Evolutionary conservation across 352 stramenopile genomes (phyloP).

Genomic region (Pythium brachiatum): DNA sequence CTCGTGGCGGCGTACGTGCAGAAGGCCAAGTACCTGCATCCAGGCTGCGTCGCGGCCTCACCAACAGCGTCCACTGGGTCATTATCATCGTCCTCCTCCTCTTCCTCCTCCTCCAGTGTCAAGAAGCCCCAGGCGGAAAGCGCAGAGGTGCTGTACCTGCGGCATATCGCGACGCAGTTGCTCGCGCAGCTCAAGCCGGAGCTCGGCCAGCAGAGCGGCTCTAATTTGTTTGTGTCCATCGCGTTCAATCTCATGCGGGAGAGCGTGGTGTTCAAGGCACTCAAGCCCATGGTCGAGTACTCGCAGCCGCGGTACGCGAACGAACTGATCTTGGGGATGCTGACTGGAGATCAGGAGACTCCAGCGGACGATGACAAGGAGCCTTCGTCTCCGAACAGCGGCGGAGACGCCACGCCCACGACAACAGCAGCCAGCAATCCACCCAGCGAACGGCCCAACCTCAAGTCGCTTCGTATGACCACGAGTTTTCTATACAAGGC

Average conservation of each 20-base stretch:
- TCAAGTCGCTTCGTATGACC: constrained; percentile 40
- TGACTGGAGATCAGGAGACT: constrained; percentile 18
- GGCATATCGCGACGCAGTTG: constrained; percentile 63
- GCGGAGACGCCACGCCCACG: background rate
- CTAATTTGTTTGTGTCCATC: constrained; percentile 69
- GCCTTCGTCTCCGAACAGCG: background rate
- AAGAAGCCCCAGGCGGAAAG: constrained; percentile 23
- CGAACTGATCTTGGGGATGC: constrained; percentile 45
- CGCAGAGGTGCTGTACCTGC: constrained; percentile 56
- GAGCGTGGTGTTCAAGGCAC: constrained; percentile 53
- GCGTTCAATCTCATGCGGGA: constrained; percentile 65
- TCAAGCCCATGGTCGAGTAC: constrained; percentile 71
- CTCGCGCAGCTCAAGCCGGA: constrained; percentile 68
- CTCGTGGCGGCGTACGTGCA: constrained; percentile 57
- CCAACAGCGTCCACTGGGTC: background rate
- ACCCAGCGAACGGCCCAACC: constrained; percentile 28
- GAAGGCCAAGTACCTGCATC: constrained; percentile 60
- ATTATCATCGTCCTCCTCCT: background rate
- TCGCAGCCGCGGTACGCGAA: constrained; percentile 67
- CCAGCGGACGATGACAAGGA: constrained; percentile 30
- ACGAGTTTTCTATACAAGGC: constrained; percentile 70
- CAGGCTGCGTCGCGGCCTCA: constrained; percentile 41
- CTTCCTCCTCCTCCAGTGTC: constrained; percentile 21
- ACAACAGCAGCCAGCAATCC: background rate
- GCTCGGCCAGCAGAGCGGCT: constrained; percentile 42